phyloP scores from a whole-genome alignment of 1,139 yeast genomes.

The Kodamaea ohmeri region DNA sequence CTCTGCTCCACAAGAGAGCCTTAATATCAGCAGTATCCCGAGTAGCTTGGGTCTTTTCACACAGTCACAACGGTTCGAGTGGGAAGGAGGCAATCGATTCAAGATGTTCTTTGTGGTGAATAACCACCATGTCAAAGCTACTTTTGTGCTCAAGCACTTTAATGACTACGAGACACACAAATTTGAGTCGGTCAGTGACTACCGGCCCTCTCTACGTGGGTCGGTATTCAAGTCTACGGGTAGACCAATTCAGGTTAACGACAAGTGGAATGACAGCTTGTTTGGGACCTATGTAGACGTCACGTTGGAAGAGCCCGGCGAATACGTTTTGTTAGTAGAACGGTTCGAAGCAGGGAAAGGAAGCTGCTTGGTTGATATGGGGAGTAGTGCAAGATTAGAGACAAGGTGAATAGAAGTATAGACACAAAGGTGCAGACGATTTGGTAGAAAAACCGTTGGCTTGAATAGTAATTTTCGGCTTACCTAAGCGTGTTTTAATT shows the following conservation, averaged over 20 bases:
- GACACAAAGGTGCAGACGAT: neutral
- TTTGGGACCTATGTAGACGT: slow-evolving; percentile 46
- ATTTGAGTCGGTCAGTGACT: slow-evolving; percentile 25
- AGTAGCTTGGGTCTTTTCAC: slow-evolving; percentile 37
- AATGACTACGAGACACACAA: slow-evolving; percentile 15
- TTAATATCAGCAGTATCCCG: slow-evolving; percentile 22
- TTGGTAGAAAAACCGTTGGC: too few species aligned
- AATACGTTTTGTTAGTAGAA: slow-evolving; percentile 43
- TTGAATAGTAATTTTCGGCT: too few species aligned
- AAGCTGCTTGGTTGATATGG: slow-evolving; percentile 35
- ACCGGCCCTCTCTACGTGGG: slow-evolving; percentile 43
- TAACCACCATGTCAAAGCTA: slow-evolving; percentile 22
- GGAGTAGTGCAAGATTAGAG: slow-evolving; percentile 18
- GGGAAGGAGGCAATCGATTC: slow-evolving; percentile 41
- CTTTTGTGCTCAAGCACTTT: slow-evolving; percentile 27
- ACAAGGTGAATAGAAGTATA: neutral
- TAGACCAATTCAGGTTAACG: slow-evolving; percentile 32
- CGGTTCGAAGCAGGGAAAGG: slow-evolving; percentile 50
- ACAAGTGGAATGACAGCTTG: slow-evolving; percentile 40
- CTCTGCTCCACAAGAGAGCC: slow-evolving; percentile 8
- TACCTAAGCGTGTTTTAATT: slow-evolving; percentile 5
- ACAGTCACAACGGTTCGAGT: slow-evolving; percentile 23
- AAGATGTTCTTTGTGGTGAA: slow-evolving; percentile 28
- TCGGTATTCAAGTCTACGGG: slow-evolving; percentile 38
- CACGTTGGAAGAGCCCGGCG: slow-evolving; percentile 25